Base-by-base conservation (phyloP, 2,329 filamentous ascomycete genomes). In the Cladobotryum mycophilum region DNA sequence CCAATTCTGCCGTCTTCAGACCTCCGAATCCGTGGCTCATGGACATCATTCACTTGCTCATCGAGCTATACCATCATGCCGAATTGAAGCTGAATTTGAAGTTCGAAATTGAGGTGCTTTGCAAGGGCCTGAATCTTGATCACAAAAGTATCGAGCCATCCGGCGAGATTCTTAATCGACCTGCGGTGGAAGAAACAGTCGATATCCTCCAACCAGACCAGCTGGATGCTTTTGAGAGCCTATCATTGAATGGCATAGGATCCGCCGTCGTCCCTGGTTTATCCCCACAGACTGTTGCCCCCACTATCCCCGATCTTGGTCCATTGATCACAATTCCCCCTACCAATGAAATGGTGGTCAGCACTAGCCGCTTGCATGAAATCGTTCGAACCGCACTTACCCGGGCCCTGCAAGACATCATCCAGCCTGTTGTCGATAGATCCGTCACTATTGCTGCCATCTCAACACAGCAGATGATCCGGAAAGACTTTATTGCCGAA, bases 361-460 rank as follows among this genome's bases (percentile, higher is more conserved):
- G 84, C 67, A 76, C 85, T 54, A 73, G 76, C 47, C 81, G 87
- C 12, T 68, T 86, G 44, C 80, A 83, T 55, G 80, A 84, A 59
- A 95, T 97, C 59, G 89, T 97, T 50, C 82, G 88, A 57, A 85
- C 79, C 43, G 91, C 95, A 36, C 86, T 96, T 48, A 89, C 89
- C 43, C 86, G 90, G 53, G 92, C 95, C 33, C 85, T 99, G 40
- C 86, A 89, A 53, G 95, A 99, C 63, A 99, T 99, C 50, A 97
- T 99, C 54, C 89, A 92, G 48, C 95, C 93, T 20, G 93, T 99
- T 1, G 95, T 99, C 13, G 95, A 99, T 67, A 82, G 93, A 49
- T 99, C 93, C 2, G 92, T 99, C 37, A 97, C 95, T 0, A 99
- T 99, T 65, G 93, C 93, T 42, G 92, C 92, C 1, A 97, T 99